phyloP scores from a whole-genome alignment of 805 yeast genomes.

The Blastobotrys chiropterorum region DNA sequence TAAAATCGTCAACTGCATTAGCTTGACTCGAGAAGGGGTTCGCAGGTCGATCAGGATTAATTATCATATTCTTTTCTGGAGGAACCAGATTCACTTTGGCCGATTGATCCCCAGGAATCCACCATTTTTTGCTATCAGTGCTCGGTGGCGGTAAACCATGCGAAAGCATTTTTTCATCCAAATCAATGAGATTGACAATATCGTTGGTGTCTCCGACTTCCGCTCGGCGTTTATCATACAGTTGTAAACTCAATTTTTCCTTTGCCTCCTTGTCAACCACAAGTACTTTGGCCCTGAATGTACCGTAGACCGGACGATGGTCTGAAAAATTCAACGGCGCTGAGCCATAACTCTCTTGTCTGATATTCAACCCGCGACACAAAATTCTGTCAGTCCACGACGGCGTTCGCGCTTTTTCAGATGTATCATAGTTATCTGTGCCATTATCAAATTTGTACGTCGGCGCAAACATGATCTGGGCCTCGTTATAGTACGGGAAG shows the following conservation, averaged over 20 bases:
- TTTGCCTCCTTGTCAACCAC: slow-evolving; percentile 62
- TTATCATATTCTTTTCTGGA: slow-evolving; percentile 37
- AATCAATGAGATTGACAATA: slow-evolving; percentile 23
- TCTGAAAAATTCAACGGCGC: slow-evolving; percentile 68
- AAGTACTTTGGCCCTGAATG: slow-evolving; percentile 59
- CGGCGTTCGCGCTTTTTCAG: slow-evolving; percentile 89
- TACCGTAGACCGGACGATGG: slow-evolving; percentile 88
- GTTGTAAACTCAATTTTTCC: slow-evolving; percentile 45
- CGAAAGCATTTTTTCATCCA: slow-evolving; percentile 24
- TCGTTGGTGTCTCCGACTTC: slow-evolving; percentile 32
- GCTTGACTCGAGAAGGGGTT: slow-evolving; percentile 60
- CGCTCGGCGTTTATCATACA: slow-evolving; percentile 53
- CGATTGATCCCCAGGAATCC: slow-evolving; percentile 74
- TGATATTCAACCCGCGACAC: slow-evolving; percentile 50
- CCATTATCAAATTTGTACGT: slow-evolving; percentile 92
- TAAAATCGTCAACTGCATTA: slow-evolving; percentile 48
- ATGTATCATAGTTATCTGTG: slow-evolving; percentile 71
- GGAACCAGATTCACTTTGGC: slow-evolving; percentile 58
- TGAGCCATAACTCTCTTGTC: slow-evolving; percentile 63
- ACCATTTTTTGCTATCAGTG: slow-evolving; percentile 79
- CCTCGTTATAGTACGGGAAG: slow-evolving; percentile 71
- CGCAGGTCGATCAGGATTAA: slow-evolving; percentile 62
- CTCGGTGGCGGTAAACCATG: slow-evolving; percentile 80
- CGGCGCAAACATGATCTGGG: slow-evolving; percentile 71
- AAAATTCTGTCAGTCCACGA: slow-evolving; percentile 94